Conservation (phyloP, 176 grass and related monocot species). For the Themeda triandra region DNA sequence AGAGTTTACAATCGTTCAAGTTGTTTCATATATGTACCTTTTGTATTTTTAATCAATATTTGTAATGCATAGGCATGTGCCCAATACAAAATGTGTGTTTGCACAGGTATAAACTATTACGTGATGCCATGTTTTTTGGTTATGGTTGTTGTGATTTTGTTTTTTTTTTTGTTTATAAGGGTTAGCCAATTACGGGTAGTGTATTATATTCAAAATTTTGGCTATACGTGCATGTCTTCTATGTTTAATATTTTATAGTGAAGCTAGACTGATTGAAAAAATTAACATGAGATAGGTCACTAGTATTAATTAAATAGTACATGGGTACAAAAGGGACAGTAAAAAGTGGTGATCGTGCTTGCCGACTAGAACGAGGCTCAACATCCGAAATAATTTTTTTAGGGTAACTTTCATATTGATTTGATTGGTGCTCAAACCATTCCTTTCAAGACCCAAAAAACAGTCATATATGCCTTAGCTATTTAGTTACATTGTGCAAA, state of each 20-base stretch:
- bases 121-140: not conserved
- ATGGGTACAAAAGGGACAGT: not conserved
- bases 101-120: no score
- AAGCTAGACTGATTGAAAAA: not conserved
- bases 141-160: not conserved
- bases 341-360: not conserved
- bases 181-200: no score
- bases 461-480: not conserved
- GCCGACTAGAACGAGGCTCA: not conserved
- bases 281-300: not conserved
- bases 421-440: not conserved
- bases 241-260: not conserved
- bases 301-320: not conserved
- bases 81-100: no score
- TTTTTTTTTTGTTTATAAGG: not conserved
- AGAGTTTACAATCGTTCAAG: no score
- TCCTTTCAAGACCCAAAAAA: not conserved
- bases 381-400: not conserved
- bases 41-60: no score
- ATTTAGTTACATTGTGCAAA: not conserved
- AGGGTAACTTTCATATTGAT: not conserved
- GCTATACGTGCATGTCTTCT: not conserved
- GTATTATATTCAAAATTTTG: not conserved
- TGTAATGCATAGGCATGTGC: not conserved
- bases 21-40: no score